phyloP scores from a whole-genome alignment of 805 yeast species.

The Cyberlindnera lachancei region DNA sequence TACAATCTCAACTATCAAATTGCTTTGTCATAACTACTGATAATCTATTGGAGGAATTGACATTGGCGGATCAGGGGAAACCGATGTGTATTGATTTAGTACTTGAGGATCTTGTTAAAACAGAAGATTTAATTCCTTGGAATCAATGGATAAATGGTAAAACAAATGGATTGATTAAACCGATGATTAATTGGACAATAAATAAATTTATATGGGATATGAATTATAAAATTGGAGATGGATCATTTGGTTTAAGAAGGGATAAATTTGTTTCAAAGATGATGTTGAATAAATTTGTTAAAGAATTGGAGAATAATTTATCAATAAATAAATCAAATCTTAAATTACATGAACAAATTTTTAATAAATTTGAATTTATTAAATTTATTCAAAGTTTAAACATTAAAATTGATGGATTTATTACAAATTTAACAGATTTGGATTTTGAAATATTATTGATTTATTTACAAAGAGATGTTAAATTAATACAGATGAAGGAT shows the following conservation, averaged over 20 bases:
- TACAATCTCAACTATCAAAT: slow-evolving; percentile 6
- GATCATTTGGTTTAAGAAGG: slow-evolving; percentile 10
- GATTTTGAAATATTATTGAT: slow-evolving; percentile 17
- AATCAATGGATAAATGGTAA: slow-evolving; percentile 19
- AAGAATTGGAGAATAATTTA: slow-evolving; percentile 3
- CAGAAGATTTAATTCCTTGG: slow-evolving; percentile 23
- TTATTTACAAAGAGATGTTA: slow-evolving; percentile 16
- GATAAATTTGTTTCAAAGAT: slow-evolving; percentile 16
- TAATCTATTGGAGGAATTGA: slow-evolving; percentile 21
- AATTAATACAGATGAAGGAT: slow-evolving; percentile 10
- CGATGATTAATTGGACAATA: slow-evolving; percentile 18
- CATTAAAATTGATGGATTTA: slow-evolving; percentile 3
- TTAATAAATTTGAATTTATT: slow-evolving; percentile 9
- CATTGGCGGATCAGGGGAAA: slow-evolving; percentile 24
- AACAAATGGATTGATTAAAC: slow-evolving; percentile 21
- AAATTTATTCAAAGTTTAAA: slow-evolving; percentile 3
- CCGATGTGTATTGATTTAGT: slow-evolving; percentile 31
- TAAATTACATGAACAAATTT: slow-evolving; percentile 7
- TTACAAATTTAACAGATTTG: slow-evolving; percentile 7
- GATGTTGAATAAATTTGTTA: slow-evolving; percentile 11
- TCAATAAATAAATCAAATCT: no score
- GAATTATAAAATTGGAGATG: slow-evolving; percentile 14
- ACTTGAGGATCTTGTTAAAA: slow-evolving; percentile 24
- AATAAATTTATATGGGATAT: slow-evolving; percentile 18
- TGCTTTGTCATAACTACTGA: slow-evolving; percentile 21